Base-by-base conservation (phyloP, 768 basidiomycete species). In the Hypholoma fasciculare region DNA sequence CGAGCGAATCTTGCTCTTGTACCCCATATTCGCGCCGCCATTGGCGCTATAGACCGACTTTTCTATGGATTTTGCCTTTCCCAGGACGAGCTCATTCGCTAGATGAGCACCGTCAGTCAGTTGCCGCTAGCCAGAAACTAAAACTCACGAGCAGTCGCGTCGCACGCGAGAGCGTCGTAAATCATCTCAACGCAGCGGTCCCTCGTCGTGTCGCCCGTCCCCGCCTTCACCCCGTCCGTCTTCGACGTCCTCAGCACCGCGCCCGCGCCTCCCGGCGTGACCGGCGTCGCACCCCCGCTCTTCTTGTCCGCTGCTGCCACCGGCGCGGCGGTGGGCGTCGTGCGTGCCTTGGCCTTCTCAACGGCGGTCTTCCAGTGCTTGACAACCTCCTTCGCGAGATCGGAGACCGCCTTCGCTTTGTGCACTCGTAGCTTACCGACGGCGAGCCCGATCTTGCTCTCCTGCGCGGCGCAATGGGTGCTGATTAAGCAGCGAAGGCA, bases 291-390 rank as follows among this genome's bases (percentile, higher is more conserved):
- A 14, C 72, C 67, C 44, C 77, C 61, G 46, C 62, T 58, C 66
- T 76, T 71, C 60, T 67, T 42, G 40, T 42, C 40, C 16, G 40
- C 40, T 42, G 40, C 13, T 42, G 40, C 48, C 8, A 9, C 30
- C 30, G 30, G 30, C 30, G 30, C 9, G 30, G 30, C 30, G 30
- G 30, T 34, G 30, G 30, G 51, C 20, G 65, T 55, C 47, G 61
- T 67, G 34, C 39, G 6, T 6, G 30, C 59, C 58, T 85, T 84
- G 0, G 82, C 83, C 65, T 85, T 86, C 58, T 94, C 93, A 36
- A 96, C 95, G 59, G 89, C 88, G 30, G 76, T 82, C 74, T 96
- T 96, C 94, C 94, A 97, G 67, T 88, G 90, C 73, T 87, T 92
- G 49, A 97, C 95, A 46, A 96, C 78, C 63, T 94, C 93, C 72